A percentile compares a stretch with the other conserved stretches of the same genome.
phyloP scores from a whole-genome alignment of 1,139 yeast species.

The Suhomyces bokatorum region DNA sequence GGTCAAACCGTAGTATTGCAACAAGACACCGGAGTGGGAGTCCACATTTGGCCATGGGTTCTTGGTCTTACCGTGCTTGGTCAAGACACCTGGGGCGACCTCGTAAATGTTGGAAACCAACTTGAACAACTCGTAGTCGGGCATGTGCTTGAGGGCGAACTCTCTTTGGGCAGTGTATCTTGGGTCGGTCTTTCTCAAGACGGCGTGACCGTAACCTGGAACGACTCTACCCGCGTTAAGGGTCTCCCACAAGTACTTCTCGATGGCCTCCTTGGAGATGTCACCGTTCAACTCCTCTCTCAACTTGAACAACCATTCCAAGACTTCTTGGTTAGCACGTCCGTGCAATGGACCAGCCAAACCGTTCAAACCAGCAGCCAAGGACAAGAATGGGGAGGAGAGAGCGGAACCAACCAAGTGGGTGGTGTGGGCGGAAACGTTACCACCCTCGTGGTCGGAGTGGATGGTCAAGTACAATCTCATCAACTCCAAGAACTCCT shows the following conservation, averaged over 20 bases:
- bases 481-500: slow-evolving; percentile 85
- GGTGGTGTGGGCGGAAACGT: slow-evolving; percentile 96
- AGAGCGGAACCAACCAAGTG: slow-evolving; percentile 96
- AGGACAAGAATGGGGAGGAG: slow-evolving; percentile 88
- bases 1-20: slow-evolving; percentile 95
- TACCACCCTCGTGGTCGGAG: slow-evolving; percentile 99
- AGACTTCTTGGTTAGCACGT: slow-evolving; percentile 96
- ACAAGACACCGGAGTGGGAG: slow-evolving; percentile 94
- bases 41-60: slow-evolving; percentile 99
- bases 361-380: slow-evolving; percentile 95
- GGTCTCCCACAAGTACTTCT: slow-evolving; percentile 87
- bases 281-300: slow-evolving; percentile 73
- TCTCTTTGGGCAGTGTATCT: slow-evolving; percentile 97
- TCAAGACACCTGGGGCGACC: slow-evolving; percentile 93
- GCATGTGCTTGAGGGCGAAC: slow-evolving; percentile 96
- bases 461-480: slow-evolving; percentile 92
- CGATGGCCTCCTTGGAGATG: slow-evolving; percentile 72
- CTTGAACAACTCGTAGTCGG: slow-evolving; percentile 90
- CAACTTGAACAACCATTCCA: slow-evolving; percentile 88
- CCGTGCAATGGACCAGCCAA: slow-evolving; percentile 99
- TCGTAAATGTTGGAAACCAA: slow-evolving; percentile 88
- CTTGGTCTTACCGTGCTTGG: slow-evolving; percentile 97
- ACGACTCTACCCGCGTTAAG: slow-evolving; percentile 91
- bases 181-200: slow-evolving; percentile 95
- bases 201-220: slow-evolving; percentile 98